Conservation (phyloP, 1,284 basidiomycete genomes). For the Sanguinoderma infundibulare region DNA sequence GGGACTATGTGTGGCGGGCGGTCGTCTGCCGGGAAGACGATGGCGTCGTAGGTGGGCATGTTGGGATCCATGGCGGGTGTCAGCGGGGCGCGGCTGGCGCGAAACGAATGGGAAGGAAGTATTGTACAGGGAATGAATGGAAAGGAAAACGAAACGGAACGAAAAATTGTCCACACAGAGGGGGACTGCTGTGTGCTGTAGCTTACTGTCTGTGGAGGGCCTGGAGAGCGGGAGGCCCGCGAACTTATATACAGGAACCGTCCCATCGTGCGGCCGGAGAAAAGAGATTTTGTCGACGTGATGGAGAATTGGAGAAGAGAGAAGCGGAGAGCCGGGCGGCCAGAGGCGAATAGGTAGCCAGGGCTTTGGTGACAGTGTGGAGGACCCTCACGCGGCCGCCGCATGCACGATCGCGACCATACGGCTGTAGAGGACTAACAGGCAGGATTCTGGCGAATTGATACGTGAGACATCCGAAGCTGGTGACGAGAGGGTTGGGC, state of each 20-base stretch:
- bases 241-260: slow-evolving; percentile 24
- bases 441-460: slow-evolving; percentile 2
- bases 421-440: slow-evolving; percentile 12
- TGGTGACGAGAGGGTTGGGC: slow-evolving; percentile 1
- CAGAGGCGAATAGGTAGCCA: too few species aligned
- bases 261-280: slow-evolving; percentile 13
- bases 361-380: slow-evolving; percentile 12
- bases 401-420: slow-evolving; percentile 15
- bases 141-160: slow-evolving; percentile 10
- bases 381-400: slow-evolving; percentile 13
- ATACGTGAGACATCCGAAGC: slow-evolving; percentile 4
- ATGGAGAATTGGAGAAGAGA: neutral
- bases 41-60: slow-evolving; percentile 60
- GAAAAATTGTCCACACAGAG: slow-evolving; percentile 10
- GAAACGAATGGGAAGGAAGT: slow-evolving; percentile 11
- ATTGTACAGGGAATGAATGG: slow-evolving; percentile 24
- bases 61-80: slow-evolving; percentile 53
- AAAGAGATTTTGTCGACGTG: neutral
- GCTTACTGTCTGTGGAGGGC: slow-evolving; percentile 18
- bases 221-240: slow-evolving; percentile 14
- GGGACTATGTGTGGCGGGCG: slow-evolving; percentile 70
- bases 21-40: slow-evolving; percentile 44
- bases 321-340: neutral
- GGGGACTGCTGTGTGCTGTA: slow-evolving; percentile 16
- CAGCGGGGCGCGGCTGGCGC: slow-evolving; percentile 2